Evolutionary conservation across 805 yeast species (phyloP), one percentile per base, ranked within the genome.

Genomic region (Metschnikowia lochheadii): DNA sequence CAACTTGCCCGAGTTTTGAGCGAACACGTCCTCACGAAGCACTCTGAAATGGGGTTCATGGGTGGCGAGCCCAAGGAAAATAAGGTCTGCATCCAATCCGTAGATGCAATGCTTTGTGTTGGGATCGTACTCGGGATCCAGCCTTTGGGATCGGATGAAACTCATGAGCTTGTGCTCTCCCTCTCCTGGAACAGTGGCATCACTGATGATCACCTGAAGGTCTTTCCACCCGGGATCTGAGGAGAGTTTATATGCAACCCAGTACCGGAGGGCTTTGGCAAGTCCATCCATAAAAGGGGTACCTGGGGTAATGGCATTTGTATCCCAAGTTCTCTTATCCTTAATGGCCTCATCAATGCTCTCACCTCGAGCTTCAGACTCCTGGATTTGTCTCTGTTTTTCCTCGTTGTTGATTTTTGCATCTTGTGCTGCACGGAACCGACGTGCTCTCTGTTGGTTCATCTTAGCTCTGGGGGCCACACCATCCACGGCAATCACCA

Each of bases 161-260:
- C 87, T 90, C 99, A 94, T 94, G 60, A 94, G 85, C 67, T 94
- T 94, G 73, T 94, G 99, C 68, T 94, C 99, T 65, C 99, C 99
- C 77, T 94, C 99, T 55, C 99, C 99, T 1, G 99, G 99, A 13
- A 92, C 98, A 0, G 96, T 84, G 31, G 97, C 96, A 65, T 92
- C 99, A 62, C 96, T 86, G 42, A 94, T 85, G 21, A 94, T 87
- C 5, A 94, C 90, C 67, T 94, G 94, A 44, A 92, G 70, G 52
- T 85, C 78, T 41, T 84, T 84, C 99, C 99, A 94, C 33, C 95
- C 96, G 1, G 97, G 96, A 63, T 94, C 99, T 8, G 79, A 79
- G 35, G 89, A 78, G 35, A 94, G 73, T 65, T 94, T 94, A 67
- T 87, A 89, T 3, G 96, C 89, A 6, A 88, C 89, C 96, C 97